Conservation (phyloP, 805 yeast genomes). For the Suhomyces canberraensis region DNA sequence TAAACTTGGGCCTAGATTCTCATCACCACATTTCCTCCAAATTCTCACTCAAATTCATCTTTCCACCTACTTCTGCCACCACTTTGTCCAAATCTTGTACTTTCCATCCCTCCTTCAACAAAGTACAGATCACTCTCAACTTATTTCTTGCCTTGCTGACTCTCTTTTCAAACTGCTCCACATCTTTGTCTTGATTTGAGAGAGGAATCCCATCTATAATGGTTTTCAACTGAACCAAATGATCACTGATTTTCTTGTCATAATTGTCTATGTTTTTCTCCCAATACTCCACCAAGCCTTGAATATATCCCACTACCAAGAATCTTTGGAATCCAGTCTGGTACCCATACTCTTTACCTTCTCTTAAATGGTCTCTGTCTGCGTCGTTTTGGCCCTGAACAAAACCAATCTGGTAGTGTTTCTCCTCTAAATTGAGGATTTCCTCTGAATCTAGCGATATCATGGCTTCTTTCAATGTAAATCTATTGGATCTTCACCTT, state of each 20-base stretch:
- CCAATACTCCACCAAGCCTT: slow-evolving; percentile 47
- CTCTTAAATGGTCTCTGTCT: slow-evolving; percentile 54
- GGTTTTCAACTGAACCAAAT: slow-evolving; percentile 30
- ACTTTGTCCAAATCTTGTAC: slow-evolving; percentile 29
- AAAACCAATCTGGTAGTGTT: slow-evolving; percentile 64
- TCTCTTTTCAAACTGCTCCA: slow-evolving; percentile 51
- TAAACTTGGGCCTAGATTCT: too few species aligned
- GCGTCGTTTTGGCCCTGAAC: slow-evolving; percentile 68
- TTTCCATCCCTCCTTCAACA: slow-evolving; percentile 30
- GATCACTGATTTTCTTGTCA: slow-evolving; percentile 17
- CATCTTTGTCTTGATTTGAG: slow-evolving; percentile 52
- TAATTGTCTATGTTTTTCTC: slow-evolving; percentile 15
- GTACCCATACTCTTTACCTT: slow-evolving; percentile 82
- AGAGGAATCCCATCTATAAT: slow-evolving; percentile 11
- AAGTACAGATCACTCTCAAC: slow-evolving; percentile 46
- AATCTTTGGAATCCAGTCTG: slow-evolving; percentile 75
- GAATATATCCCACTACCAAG: slow-evolving; percentile 64
- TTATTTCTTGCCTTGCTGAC: slow-evolving; percentile 58
- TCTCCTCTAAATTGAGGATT: slow-evolving; percentile 57
- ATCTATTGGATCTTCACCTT: too few species aligned
- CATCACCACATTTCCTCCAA: slow-evolving; percentile 45
- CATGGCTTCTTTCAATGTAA: slow-evolving; percentile 44
- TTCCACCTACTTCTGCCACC: slow-evolving; percentile 37
- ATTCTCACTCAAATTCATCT: slow-evolving; percentile 33
- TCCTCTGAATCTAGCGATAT: too few species aligned